Evolutionary conservation across 306 rosid genomes (phyloP).

Genomic region (Citrullus amarus): DNA sequence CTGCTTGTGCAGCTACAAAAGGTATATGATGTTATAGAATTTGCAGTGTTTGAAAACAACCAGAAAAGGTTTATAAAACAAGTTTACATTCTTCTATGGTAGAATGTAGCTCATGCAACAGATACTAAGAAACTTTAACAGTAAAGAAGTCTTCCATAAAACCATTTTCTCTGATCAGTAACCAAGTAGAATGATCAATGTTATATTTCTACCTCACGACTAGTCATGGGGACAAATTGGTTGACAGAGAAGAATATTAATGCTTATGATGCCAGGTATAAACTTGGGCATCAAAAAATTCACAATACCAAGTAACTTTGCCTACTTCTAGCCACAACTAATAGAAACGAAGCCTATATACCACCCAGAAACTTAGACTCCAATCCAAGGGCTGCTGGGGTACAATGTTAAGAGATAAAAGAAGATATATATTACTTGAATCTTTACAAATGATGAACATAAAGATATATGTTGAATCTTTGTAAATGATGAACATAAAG

Average conservation of each 20-base stretch:
- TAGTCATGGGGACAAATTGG: not conserved
- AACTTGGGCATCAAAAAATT: not conserved
- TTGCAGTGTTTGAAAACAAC: not conserved
- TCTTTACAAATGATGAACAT: not conserved
- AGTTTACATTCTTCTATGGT: not conserved
- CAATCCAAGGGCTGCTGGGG: not conserved
- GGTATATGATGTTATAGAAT: not conserved
- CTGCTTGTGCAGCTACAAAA: slow-evolving; percentile 26
- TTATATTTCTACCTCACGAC: not conserved
- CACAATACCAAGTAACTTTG: not conserved
- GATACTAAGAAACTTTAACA: not conserved
- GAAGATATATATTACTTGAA: not conserved
- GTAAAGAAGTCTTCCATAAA: not conserved
- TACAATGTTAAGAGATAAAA: not conserved
- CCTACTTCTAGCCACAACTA: not conserved
- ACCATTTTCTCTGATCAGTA: not conserved
- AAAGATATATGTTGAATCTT: not conserved
- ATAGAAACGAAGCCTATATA: not conserved
- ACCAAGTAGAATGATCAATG: not conserved
- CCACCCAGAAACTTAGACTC: not conserved
- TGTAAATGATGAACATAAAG: not conserved
- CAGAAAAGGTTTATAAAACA: not conserved
- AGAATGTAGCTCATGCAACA: not conserved
- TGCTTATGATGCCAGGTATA: not conserved
- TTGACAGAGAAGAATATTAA: not conserved